phyloP scores from a whole-genome alignment of 805 yeast genomes.

The Saturnispora sekii region DNA sequence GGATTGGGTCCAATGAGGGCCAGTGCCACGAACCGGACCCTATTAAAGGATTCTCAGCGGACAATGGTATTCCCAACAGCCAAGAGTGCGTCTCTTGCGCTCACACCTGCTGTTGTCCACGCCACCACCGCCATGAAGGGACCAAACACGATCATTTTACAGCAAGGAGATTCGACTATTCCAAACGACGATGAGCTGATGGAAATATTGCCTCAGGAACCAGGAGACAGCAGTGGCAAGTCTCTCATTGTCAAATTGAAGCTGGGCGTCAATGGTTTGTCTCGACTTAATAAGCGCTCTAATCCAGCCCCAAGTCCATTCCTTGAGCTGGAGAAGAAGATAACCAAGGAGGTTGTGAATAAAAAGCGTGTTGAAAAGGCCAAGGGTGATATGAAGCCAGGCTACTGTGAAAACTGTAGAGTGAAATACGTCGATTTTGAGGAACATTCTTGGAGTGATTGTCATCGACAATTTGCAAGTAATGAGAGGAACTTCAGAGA shows the following conservation, averaged over 20 bases:
- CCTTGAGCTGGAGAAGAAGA: conserved; percentile 4
- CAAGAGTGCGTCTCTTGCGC: background rate
- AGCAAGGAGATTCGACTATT: conserved; percentile 6
- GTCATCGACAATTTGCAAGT: conserved; percentile 72
- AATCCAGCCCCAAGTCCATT: background rate
- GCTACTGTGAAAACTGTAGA: conserved; percentile 92
- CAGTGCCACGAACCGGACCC: conserved; percentile 43
- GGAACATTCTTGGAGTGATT: conserved; percentile 57
- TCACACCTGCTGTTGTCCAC: too few species aligned
- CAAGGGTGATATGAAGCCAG: conserved; percentile 34
- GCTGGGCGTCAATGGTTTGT: background rate
- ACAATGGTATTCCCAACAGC: conserved; percentile 3
- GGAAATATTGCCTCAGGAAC: background rate
- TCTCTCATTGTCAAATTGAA: conserved; percentile 1
- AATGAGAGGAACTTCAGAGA: conserved; percentile 62
- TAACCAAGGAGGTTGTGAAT: conserved; percentile 3
- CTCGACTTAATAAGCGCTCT: background rate
- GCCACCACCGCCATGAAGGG: background rate
- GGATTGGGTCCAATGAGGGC: conserved; percentile 55
- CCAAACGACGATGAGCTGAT: conserved; percentile 6
- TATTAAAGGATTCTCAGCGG: conserved; percentile 27
- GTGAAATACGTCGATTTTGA: conserved; percentile 72
- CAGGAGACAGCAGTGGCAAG: background rate
- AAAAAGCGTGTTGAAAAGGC: conserved; percentile 11
- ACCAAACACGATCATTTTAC: conserved; percentile 3